Evolutionary conservation across 139 green algal species (phyloP).

Genomic region (Micromonas pusilla): DNA sequence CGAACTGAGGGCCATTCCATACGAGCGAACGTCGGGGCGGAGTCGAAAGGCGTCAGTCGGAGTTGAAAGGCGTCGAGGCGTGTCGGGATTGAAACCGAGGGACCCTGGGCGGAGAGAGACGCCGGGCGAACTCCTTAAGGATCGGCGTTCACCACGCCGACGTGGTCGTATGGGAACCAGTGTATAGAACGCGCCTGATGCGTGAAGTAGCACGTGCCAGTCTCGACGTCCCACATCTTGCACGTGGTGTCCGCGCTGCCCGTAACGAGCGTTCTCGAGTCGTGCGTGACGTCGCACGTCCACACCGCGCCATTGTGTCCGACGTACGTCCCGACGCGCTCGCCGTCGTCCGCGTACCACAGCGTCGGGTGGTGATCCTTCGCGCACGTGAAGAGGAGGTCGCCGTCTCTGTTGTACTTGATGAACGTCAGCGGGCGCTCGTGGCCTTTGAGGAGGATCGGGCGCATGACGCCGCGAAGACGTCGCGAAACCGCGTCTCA

Average conservation of each 20-base stretch:
- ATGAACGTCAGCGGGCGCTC: conserved; percentile 79
- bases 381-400: conserved; percentile 88
- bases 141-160: too few relatives aligned
- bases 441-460: conserved; percentile 81
- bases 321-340: conserved; percentile 87
- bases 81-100: too few relatives aligned
- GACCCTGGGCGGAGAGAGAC: too few relatives aligned
- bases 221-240: conserved; percentile 86
- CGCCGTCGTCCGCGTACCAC: conserved; percentile 84
- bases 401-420: conserved; percentile 93
- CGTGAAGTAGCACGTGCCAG: conserved; percentile 69
- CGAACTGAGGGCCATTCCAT: too few relatives aligned
- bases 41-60: too few relatives aligned
- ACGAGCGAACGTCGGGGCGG: too few relatives aligned
- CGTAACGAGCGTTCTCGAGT: conserved; percentile 72
- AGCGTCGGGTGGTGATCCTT: conserved; percentile 85
- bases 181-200: too few relatives aligned
- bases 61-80: too few relatives aligned
- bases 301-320: conserved; percentile 93
- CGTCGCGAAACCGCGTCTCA: too few relatives aligned
- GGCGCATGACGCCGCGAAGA: conserved; percentile 57
- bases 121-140: too few relatives aligned
- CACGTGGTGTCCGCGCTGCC: conserved; percentile 75
- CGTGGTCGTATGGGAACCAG: too few relatives aligned
- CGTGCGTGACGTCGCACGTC: conserved; percentile 76